Conservation (phyloP, 345 rosid species). For the Eucalyptus grandis region DNA sequence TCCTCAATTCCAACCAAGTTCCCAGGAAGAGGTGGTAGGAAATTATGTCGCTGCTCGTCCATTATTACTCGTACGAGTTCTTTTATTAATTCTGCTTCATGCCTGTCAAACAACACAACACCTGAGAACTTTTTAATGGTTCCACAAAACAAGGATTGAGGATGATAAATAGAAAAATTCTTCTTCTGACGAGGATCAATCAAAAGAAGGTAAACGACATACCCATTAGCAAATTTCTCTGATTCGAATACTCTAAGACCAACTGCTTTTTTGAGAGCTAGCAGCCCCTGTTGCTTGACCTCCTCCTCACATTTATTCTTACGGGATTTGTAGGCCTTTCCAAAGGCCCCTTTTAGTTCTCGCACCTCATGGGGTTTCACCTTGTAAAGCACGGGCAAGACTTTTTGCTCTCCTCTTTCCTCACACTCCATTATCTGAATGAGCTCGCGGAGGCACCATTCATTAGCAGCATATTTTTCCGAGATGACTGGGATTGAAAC, state of each 20-base stretch:
- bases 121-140: background rate
- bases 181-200: rapidly evolving
- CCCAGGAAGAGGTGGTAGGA: rapidly evolving
- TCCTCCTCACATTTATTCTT: no score
- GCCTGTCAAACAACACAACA: background rate
- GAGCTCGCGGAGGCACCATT: background rate
- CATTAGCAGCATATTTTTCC: background rate
- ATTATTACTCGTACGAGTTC: no score
- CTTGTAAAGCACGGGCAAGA: background rate
- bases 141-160: rapidly evolving
- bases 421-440: rapidly evolving
- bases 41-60: no score
- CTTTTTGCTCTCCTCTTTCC: rapidly evolving
- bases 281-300: background rate
- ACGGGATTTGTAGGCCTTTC: background rate
- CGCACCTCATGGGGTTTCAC: no score
- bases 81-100: background rate
- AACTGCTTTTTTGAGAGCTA: rapidly evolving
- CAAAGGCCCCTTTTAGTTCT: no score
- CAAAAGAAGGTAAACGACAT: rapidly evolving
- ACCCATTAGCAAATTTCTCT: background rate
- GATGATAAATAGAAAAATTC: background rate
- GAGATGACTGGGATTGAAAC: background rate
- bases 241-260: rapidly evolving
- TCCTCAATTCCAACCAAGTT: background rate